A percentile compares a stretch with the other conserved stretches of the same genome.
Evolutionary conservation across 2,329 filamentous ascomycete genomes (phyloP).

Genomic region (Trichoderma sp.): DNA sequence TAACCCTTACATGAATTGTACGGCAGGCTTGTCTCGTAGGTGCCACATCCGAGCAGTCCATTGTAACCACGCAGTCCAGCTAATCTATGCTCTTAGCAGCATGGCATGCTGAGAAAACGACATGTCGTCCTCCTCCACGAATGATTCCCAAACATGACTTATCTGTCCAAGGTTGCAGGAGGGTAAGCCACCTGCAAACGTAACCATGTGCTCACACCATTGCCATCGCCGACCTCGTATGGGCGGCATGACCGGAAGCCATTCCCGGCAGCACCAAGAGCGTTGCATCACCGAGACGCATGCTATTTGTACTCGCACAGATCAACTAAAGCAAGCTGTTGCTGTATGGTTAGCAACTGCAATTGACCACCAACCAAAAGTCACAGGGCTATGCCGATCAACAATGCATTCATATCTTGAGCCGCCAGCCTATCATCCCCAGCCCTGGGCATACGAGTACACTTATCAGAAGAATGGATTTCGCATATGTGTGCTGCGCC

Average conservation of each 20-base stretch:
- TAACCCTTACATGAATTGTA: background rate
- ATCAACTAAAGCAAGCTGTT: background rate
- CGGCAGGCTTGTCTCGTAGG: background rate
- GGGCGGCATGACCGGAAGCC: conserved; percentile 7
- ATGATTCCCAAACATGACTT: background rate
- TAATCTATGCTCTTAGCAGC: background rate
- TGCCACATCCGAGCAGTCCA: conserved; percentile 2
- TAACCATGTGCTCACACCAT: background rate
- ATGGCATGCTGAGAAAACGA: conserved; percentile 2
- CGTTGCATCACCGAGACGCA: background rate
- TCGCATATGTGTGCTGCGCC: background rate
- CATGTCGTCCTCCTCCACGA: conserved; percentile 1
- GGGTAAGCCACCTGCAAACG: background rate
- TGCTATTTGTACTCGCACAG: background rate
- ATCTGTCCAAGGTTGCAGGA: background rate
- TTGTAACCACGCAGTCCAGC: background rate
- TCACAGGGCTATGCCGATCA: background rate
- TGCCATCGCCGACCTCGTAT: background rate
- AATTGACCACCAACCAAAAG: background rate
- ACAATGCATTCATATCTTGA: background rate
- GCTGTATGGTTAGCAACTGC: background rate
- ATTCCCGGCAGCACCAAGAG: conserved; percentile 10
- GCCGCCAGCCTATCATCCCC: background rate
- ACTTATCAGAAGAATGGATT: background rate
- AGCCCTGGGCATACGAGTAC: background rate